Conservation (phyloP, 108 stramenopile species). For the Cyclotella cryptica region DNA sequence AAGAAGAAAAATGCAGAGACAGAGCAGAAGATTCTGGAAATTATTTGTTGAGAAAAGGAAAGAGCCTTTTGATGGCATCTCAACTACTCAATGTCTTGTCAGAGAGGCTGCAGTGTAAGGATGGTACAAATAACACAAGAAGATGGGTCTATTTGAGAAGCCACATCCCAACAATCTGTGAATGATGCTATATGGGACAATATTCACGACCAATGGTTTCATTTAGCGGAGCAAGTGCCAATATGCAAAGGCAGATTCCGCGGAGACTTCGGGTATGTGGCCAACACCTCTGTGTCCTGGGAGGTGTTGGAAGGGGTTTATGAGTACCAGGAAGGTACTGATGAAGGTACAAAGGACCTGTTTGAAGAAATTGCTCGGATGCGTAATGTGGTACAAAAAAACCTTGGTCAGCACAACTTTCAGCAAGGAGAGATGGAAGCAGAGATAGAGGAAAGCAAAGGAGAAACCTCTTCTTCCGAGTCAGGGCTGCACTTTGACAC, state of each 20-base stretch:
- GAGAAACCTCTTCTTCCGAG: too few relatives aligned
- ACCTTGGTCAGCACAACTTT: too few relatives aligned
- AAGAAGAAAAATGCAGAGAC: not conserved
- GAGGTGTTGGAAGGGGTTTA: too few relatives aligned
- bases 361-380: not conserved
- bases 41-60: not conserved
- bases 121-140: not conserved
- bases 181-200: not conserved
- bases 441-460: too few relatives aligned
- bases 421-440: too few relatives aligned
- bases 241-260: not conserved
- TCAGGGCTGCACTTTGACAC: too few relatives aligned
- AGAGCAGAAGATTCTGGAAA: constrained; percentile 6
- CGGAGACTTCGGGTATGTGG: not conserved
- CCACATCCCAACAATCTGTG: not conserved
- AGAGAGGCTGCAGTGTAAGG: not conserved
- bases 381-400: not conserved
- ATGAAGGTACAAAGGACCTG: not conserved
- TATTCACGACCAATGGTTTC: not conserved
- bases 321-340: not conserved
- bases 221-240: not conserved
- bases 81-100: not conserved
- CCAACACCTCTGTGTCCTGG: constrained; percentile 2
- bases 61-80: not conserved
- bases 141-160: not conserved